Evolutionary conservation across 352 stramenopile species (phyloP).

Genomic region (Phytophthora uliginosa): DNA sequence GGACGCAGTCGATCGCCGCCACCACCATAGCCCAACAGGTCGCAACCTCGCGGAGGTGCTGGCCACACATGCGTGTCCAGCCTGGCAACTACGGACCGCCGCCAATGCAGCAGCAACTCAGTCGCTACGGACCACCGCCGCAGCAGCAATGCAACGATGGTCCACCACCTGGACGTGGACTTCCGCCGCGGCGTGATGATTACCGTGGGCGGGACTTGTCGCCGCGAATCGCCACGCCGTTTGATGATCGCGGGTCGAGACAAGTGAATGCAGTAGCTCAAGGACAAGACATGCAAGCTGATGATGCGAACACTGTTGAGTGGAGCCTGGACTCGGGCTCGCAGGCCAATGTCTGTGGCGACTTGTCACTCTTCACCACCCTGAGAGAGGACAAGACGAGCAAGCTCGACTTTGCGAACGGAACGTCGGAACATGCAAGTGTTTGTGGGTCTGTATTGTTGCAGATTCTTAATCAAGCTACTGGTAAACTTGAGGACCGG

Average conservation of each 20-base stretch:
- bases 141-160: not conserved
- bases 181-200: not conserved
- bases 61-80: not conserved
- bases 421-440: not conserved
- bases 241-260: not conserved
- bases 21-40: not conserved
- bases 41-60: not conserved
- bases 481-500: not conserved
- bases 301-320: not conserved
- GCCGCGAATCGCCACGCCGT: not conserved
- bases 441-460: not conserved
- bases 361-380: not conserved
- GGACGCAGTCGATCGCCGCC: not conserved
- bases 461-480: not conserved
- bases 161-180: not conserved
- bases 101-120: not conserved
- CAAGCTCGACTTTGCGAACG: not conserved
- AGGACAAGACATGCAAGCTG: not conserved
- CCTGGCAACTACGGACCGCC: not conserved
- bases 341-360: not conserved
- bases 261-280: not conserved
- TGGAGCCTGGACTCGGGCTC: not conserved
- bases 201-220: not conserved
- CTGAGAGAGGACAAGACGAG: not conserved
- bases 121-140: not conserved